A percentile compares a stretch with the other conserved stretches of the same genome.
Evolutionary conservation across 2,329 filamentous ascomycete genomes (phyloP).

Genomic region (Verticillium longisporum): DNA sequence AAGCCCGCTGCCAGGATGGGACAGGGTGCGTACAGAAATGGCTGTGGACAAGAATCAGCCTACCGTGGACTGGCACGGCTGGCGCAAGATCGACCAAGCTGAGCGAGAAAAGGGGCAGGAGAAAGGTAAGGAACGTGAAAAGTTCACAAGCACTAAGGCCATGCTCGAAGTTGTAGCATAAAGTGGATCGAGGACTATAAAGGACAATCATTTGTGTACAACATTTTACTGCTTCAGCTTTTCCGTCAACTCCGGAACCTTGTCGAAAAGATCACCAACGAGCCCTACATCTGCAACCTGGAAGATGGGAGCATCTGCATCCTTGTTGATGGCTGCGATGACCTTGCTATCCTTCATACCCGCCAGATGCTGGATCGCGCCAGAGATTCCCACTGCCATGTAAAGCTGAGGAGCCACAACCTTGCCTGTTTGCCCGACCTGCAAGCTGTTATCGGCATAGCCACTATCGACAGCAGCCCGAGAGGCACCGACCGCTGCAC

Average conservation of each 20-base stretch:
- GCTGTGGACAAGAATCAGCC: slow-evolving; percentile 43
- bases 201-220: background rate
- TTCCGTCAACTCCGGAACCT: slow-evolving; percentile 91
- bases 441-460: slow-evolving; percentile 96
- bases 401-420: slow-evolving; percentile 96
- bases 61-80: slow-evolving; percentile 75
- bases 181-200: background rate
- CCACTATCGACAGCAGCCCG: slow-evolving; percentile 94
- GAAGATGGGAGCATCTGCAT: slow-evolving; percentile 94
- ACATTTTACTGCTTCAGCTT: slow-evolving; percentile 62
- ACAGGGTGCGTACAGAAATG: slow-evolving; percentile 59
- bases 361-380: slow-evolving; percentile 94
- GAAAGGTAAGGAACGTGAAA: slow-evolving; percentile 73
- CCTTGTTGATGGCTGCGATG: slow-evolving; percentile 98
- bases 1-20: slow-evolving; percentile 56
- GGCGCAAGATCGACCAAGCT: slow-evolving; percentile 72
- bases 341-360: slow-evolving; percentile 99
- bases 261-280: slow-evolving; percentile 92
- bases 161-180: slow-evolving; percentile 36
- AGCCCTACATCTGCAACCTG: slow-evolving; percentile 94
- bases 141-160: slow-evolving; percentile 49
- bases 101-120: slow-evolving; percentile 62
- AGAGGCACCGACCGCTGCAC: slow-evolving; percentile 92
- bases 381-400: slow-evolving; percentile 90
- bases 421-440: slow-evolving; percentile 98